A percentile compares a stretch with the other conserved stretches of the same genome.
phyloP scores from a whole-genome alignment of 2,329 filamentous ascomycete species.

The Aureobasidium leucospermi region DNA sequence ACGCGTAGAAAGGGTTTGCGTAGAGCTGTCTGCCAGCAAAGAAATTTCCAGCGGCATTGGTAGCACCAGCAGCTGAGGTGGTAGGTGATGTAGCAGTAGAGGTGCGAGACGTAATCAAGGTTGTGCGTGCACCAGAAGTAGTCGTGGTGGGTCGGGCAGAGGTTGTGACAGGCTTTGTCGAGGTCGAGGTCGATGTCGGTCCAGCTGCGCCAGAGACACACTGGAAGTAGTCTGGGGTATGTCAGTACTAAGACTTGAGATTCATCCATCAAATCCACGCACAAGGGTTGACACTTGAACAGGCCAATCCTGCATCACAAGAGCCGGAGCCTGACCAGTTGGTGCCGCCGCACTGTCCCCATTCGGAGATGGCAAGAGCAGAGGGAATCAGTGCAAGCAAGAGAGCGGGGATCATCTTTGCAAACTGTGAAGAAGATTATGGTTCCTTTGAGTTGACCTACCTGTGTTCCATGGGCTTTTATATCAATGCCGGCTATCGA shows the following conservation, averaged over 20 bases:
- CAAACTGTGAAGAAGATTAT: not conserved
- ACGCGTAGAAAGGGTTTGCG: conserved; percentile 46
- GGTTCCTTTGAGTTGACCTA: not conserved
- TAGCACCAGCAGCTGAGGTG: conserved; percentile 24
- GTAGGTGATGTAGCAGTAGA: conserved; percentile 12
- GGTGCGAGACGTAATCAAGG: not conserved
- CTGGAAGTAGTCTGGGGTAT: conserved; percentile 21
- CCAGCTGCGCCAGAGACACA: conserved; percentile 20
- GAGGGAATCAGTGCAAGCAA: conserved; percentile 15
- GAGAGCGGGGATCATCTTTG: conserved; percentile 1
- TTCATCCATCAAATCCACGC: not conserved
- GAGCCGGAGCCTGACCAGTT: conserved; percentile 17
- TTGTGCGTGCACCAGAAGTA: not conserved
- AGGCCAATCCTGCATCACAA: conserved; percentile 19
- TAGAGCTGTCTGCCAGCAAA: conserved; percentile 45
- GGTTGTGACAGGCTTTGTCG: conserved; percentile 18
- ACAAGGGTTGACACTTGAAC: conserved; percentile 19
- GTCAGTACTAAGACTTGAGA: not conserved
- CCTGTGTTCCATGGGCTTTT: not conserved
- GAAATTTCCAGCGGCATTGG: conserved; percentile 39
- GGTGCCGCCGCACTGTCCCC: conserved; percentile 17
- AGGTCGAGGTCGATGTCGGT: conserved; percentile 22
- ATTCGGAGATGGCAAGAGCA: conserved; percentile 16
- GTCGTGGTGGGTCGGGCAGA: conserved; percentile 11
- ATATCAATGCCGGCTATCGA: not conserved